A percentile compares a stretch with the other conserved stretches of the same genome.
Conservation (phyloP, 345 rosid genomes). For the Xanthoceras sorbifolium region DNA sequence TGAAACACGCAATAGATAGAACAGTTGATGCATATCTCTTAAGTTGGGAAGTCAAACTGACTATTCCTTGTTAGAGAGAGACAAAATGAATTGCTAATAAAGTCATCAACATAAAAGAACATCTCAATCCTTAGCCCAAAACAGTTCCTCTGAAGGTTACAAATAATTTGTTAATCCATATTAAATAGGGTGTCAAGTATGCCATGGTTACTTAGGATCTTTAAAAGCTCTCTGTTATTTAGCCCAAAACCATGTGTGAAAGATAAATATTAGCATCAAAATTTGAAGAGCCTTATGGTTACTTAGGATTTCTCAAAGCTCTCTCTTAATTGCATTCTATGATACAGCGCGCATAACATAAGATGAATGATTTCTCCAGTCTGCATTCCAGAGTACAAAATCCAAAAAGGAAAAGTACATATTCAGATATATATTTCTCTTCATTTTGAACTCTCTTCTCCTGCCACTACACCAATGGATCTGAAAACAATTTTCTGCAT, state of each 20-base stretch:
- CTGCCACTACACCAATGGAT: background rate
- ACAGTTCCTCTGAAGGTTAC: background rate
- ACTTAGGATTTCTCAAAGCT: background rate
- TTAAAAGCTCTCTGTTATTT: background rate
- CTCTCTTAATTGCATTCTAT: background rate
- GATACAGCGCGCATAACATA: conserved; percentile 25
- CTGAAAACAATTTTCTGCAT: background rate
- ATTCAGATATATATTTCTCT: background rate
- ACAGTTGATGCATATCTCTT: background rate
- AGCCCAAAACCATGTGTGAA: background rate
- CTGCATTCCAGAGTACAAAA: background rate
- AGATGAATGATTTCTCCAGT: background rate
- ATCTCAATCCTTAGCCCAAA: background rate
- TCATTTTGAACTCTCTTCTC: conserved; percentile 9
- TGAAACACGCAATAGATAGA: background rate
- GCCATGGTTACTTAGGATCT: background rate
- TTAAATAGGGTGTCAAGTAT: background rate
- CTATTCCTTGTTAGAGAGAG: background rate
- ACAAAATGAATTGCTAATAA: background rate
- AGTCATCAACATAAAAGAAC: no score
- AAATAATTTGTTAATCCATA: background rate
- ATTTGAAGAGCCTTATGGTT: background rate
- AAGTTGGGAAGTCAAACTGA: background rate
- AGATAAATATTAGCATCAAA: background rate
- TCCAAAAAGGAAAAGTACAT: background rate